These are phyloP conservation scores for Curvularia sp. DNA, from an alignment of 2,329 filamentous ascomycete genomes.

Conservation along the genomic window DNA sequence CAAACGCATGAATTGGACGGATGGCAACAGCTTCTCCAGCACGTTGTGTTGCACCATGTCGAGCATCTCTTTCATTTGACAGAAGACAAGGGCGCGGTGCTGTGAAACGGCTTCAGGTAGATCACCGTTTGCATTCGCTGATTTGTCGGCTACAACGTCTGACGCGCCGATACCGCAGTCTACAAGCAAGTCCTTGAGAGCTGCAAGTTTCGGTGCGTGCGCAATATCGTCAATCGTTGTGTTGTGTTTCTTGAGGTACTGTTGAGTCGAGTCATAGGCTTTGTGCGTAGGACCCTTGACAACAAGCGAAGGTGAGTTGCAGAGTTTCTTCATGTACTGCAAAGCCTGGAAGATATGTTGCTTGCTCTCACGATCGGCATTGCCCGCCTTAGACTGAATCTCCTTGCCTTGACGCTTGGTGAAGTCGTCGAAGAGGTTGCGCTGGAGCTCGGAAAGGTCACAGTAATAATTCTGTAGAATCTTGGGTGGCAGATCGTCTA, in stretches of 20 bases:
- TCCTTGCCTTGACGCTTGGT: conserved; percentile 91
- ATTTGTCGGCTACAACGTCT: conserved; percentile 52
- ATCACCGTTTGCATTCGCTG: conserved; percentile 59
- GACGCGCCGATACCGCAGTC: conserved; percentile 91
- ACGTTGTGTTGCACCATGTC: conserved; percentile 98
- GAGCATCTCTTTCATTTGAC: conserved; percentile 99
- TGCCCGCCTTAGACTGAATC: conserved; percentile 80
- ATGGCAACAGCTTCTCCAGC: conserved; percentile 86
- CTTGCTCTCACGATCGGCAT: conserved; percentile 86
- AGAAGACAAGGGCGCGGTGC: conserved; percentile 95
- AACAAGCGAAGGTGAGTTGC: conserved; percentile 95
- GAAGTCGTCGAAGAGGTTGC: conserved; percentile 95
- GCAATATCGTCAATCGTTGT: conserved; percentile 82
- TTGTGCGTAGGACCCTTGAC: conserved; percentile 88
- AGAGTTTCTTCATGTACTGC: conserved; percentile 99
- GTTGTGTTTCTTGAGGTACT: conserved; percentile 76
- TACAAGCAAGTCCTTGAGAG: conserved; percentile 90
- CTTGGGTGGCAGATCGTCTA: conserved; percentile 96
- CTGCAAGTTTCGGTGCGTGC: conserved; percentile 91
- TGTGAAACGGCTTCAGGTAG: conserved; percentile 85
- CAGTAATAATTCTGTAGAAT: conserved; percentile 99
- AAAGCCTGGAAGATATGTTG: conserved; percentile 99
- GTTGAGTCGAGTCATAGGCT: conserved; percentile 87
- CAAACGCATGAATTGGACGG: conserved; percentile 90
- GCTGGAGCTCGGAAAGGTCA: conserved; percentile 92